Conservation (phyloP, 2,329 filamentous ascomycete species). For the Penicillium sp. region DNA sequence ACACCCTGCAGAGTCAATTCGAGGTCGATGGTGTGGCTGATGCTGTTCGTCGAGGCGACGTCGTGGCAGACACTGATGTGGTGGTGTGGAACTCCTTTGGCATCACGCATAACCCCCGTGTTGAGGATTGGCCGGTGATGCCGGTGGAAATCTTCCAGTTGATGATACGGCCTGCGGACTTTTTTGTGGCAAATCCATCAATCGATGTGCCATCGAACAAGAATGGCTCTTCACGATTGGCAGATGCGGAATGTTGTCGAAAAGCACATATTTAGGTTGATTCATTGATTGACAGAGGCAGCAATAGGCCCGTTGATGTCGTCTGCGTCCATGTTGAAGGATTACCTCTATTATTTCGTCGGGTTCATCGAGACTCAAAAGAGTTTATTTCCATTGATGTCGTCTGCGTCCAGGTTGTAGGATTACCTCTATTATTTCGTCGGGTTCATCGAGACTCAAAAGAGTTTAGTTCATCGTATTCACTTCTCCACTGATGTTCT, state of each 20-base stretch:
- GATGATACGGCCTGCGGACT: slow-evolving; percentile 55
- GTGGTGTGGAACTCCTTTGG: slow-evolving; percentile 52
- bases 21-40: slow-evolving; percentile 43
- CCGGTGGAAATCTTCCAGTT: slow-evolving; percentile 45
- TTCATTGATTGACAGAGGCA: background rate
- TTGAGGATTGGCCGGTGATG: slow-evolving; percentile 53
- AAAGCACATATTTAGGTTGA: slow-evolving; percentile 34
- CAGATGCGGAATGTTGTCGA: slow-evolving; percentile 38
- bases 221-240: slow-evolving; percentile 39
- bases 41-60: slow-evolving; percentile 38
- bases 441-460: background rate
- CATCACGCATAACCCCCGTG: slow-evolving; percentile 50
- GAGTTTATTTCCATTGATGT: background rate
- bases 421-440: background rate
- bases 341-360: background rate
- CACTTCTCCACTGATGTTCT: too few species aligned
- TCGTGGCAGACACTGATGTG: slow-evolving; percentile 46
- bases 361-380: background rate
- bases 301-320: background rate
- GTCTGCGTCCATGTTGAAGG: too few species aligned
- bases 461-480: background rate
- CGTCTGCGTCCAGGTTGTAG: too few species aligned
- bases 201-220: slow-evolving; percentile 56
- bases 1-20: slow-evolving; percentile 57
- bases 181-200: slow-evolving; percentile 58